Conservation (phyloP, 805 yeast species). For the Schwanniomyces occidentalis region DNA sequence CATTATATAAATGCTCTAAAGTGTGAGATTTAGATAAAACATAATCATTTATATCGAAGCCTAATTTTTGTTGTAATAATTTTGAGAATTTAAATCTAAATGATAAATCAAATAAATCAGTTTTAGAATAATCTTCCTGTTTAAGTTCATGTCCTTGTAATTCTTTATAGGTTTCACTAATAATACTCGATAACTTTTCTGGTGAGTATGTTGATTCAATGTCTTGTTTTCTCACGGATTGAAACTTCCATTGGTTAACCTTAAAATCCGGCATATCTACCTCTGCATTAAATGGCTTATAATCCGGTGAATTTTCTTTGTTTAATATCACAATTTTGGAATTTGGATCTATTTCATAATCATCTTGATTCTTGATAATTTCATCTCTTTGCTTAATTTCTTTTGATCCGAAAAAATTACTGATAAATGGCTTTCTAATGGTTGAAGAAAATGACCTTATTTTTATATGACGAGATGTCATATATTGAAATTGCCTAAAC, state of each 20-base stretch:
- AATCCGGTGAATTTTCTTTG: slow-evolving; percentile 34
- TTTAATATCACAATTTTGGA: slow-evolving; percentile 37
- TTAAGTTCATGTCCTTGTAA: slow-evolving; percentile 18
- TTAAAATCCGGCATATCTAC: slow-evolving; percentile 37
- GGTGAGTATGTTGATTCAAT: slow-evolving; percentile 28
- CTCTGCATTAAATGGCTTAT: slow-evolving; percentile 23
- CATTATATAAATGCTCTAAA: slow-evolving; percentile 37
- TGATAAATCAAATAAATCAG: slow-evolving; percentile 41
- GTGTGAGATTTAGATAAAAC: slow-evolving; percentile 43
- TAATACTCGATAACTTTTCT: slow-evolving; percentile 22
- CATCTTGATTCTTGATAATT: slow-evolving; percentile 39
- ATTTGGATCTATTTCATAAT: slow-evolving; percentile 30
- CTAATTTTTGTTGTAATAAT: slow-evolving; percentile 46
- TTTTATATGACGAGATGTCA: slow-evolving; percentile 4
- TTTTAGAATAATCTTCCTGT: slow-evolving; percentile 10
- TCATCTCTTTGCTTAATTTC: slow-evolving; percentile 33
- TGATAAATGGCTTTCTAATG: slow-evolving; percentile 22
- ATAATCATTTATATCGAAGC: slow-evolving; percentile 55
- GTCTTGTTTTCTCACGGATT: slow-evolving; percentile 19
- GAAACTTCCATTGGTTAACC: slow-evolving; percentile 37
- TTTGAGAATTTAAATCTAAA: slow-evolving; percentile 52
- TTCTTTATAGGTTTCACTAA: slow-evolving; percentile 26
- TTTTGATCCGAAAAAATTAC: slow-evolving; percentile 34
- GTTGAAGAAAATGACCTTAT: slow-evolving; percentile 9
- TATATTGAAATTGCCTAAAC: background rate